Evolutionary conservation across 108 stramenopile genomes (phyloP).

Genomic region (Fistulifera pelliculosa): DNA sequence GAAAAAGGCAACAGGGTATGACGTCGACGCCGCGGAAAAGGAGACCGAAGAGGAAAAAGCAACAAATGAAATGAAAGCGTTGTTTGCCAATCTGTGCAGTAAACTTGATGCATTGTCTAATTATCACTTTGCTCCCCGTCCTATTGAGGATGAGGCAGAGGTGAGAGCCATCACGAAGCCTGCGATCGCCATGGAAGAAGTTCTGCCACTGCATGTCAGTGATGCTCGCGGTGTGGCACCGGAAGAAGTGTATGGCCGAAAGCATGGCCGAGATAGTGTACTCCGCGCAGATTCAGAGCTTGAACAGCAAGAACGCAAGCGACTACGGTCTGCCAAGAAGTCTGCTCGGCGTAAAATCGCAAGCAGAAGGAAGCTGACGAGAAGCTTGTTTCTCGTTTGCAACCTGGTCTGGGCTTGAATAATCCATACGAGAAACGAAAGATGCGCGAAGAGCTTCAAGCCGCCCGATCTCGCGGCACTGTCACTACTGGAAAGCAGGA

Average conservation of each 20-base stretch:
- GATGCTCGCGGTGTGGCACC: constrained; percentile 86
- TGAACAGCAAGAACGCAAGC: constrained; percentile 84
- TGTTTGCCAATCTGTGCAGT: constrained; percentile 82
- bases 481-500: constrained; percentile 60
- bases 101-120: constrained; percentile 95
- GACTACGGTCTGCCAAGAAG: constrained; percentile 85
- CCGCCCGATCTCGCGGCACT: constrained; percentile 77
- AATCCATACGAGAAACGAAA: constrained; percentile 93
- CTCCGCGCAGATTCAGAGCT: constrained; percentile 82
- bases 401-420: constrained; percentile 89
- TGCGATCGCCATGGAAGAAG: constrained; percentile 98
- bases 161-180: constrained; percentile 61
- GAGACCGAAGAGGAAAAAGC: constrained; percentile 78
- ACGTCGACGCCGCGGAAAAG: constrained; percentile 68
- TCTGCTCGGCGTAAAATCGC: constrained; percentile 80
- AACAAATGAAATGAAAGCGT: constrained; percentile 73
- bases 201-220: constrained; percentile 86
- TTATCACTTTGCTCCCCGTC: constrained; percentile 95
- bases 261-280: constrained; percentile 82
- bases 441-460: constrained; percentile 70
- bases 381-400: constrained; percentile 77
- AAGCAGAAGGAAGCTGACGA: constrained; percentile 83
- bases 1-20: constrained; percentile 81
- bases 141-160: constrained; percentile 85
- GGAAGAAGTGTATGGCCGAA: constrained; percentile 87